A percentile compares a stretch with the other conserved stretches of the same genome.
These are phyloP conservation scores for Colletotrichum paranaense DNA, from an alignment of 2,329 filamentous ascomycete genomes.

Conservation along the genomic window DNA sequence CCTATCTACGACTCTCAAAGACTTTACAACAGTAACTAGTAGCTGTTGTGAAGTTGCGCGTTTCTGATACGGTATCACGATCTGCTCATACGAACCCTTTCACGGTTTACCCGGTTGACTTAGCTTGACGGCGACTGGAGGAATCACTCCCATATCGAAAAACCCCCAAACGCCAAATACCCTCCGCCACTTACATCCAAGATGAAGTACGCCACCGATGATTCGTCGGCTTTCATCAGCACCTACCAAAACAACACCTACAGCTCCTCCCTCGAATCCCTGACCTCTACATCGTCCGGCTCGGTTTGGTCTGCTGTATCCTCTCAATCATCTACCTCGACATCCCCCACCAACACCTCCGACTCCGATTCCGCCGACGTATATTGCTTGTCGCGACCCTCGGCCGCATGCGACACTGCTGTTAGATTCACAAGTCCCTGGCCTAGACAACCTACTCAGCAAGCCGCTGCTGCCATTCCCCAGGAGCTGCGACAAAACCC, in stretches of 20 bases:
- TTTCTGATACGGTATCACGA: conserved; percentile 48
- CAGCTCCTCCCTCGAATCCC: conserved; percentile 77
- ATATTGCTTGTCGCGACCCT: conserved; percentile 51
- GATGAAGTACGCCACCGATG: conserved; percentile 67
- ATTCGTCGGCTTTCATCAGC: conserved; percentile 63
- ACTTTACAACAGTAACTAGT: conserved; percentile 48
- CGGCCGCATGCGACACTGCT: conserved; percentile 44
- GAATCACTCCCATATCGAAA: conserved; percentile 36
- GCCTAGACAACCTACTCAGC: conserved; percentile 41
- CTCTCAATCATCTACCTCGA: conserved; percentile 77
- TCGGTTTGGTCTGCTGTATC: conserved; percentile 83
- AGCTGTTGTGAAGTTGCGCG: conserved; percentile 55
- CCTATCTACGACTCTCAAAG: conserved; percentile 53
- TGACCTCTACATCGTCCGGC: conserved; percentile 79
- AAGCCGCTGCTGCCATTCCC: conserved; percentile 55
- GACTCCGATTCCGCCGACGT: conserved; percentile 62
- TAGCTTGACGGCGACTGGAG: conserved; percentile 49
- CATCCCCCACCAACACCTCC: conserved; percentile 72
- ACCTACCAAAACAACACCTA: conserved; percentile 69
- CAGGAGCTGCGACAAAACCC: conserved; percentile 74
- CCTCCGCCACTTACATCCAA: conserved; percentile 49
- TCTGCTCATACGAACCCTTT: conserved; percentile 38
- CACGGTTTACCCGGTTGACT: conserved; percentile 47
- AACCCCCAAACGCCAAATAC: conserved; percentile 14
- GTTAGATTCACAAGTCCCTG: conserved; percentile 44